These are phyloP conservation scores for Aspergillus ellipticus DNA, from an alignment of 495 filamentous ascomycete species.

Conservation along the genomic window DNA sequence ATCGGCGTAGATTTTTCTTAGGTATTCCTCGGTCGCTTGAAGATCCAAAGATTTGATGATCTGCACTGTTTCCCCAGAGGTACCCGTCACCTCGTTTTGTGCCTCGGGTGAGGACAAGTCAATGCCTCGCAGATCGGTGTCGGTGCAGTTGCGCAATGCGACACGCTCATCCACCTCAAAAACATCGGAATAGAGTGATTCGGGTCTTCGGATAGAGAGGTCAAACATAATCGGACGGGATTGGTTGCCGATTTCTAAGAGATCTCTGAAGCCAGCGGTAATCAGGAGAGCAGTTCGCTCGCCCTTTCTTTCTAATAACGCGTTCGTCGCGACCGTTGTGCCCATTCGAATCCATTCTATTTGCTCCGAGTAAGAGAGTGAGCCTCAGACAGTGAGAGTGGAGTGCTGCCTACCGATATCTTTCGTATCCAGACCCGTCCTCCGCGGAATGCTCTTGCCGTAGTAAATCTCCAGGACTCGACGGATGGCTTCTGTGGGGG, in stretches of 20 bases:
- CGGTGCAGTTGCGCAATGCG: slow-evolving; percentile 9
- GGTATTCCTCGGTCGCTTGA: slow-evolving; percentile 42
- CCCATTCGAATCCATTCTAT: slow-evolving; percentile 12
- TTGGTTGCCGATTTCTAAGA: slow-evolving; percentile 17
- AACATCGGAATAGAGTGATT: slow-evolving; percentile 12
- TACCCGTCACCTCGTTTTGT: background rate
- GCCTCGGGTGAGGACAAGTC: slow-evolving; percentile 16
- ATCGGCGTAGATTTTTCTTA: slow-evolving; percentile 56
- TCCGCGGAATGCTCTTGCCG: slow-evolving; percentile 16
- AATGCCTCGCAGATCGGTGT: slow-evolving; percentile 31
- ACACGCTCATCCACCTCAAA: slow-evolving; percentile 20
- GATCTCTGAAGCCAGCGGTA: slow-evolving; percentile 18
- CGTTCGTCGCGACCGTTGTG: slow-evolving; percentile 22
- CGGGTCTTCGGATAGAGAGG: slow-evolving; percentile 10
- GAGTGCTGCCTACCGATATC: background rate
- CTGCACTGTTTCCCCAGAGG: slow-evolving; percentile 60
- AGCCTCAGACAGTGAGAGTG: background rate
- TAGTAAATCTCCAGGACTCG: slow-evolving; percentile 20
- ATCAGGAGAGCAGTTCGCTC: slow-evolving; percentile 12
- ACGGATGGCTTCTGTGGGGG: slow-evolving; percentile 7
- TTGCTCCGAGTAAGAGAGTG: background rate
- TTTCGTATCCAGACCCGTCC: slow-evolving; percentile 11
- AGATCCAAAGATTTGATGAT: slow-evolving; percentile 58
- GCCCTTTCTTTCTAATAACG: slow-evolving; percentile 21
- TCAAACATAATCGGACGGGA: slow-evolving; percentile 19